A percentile compares a stretch with the other conserved stretches of the same genome.
These are phyloP conservation scores for Lithospermum erythrorhizon DNA, from an alignment of 257 asterid genomes.

Conservation along the genomic window DNA sequence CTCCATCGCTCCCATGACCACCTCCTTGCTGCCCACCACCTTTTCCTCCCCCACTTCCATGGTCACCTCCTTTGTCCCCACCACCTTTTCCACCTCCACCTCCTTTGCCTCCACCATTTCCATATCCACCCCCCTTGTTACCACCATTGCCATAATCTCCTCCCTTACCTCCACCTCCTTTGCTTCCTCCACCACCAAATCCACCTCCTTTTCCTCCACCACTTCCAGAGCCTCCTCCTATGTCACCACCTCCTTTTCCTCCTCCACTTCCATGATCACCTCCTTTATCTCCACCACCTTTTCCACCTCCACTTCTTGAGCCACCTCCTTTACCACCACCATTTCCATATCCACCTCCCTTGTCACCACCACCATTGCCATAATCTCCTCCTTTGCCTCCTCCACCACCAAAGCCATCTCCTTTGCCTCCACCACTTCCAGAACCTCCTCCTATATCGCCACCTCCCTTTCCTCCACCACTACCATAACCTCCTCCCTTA, in stretches of 20 bases:
- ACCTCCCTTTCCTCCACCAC: too few relatives aligned
- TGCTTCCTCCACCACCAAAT: background rate
- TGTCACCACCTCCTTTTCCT: background rate
- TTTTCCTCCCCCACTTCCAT: too few relatives aligned
- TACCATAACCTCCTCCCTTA: too few relatives aligned
- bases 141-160: background rate
- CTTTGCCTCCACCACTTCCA: too few relatives aligned
- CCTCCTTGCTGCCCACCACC: too few relatives aligned
- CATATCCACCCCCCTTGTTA: background rate
- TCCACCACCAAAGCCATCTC: background rate
- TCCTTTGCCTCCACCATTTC: background rate
- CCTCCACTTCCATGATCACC: background rate
- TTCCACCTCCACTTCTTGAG: background rate
- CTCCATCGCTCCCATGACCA: too few relatives aligned
- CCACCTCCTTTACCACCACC: background rate
- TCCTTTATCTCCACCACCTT: background rate
- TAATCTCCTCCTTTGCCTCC: too few relatives aligned
- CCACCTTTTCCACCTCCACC: too few relatives aligned
- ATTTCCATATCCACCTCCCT: background rate
- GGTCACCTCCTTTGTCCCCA: too few relatives aligned
- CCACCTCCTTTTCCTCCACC: background rate
- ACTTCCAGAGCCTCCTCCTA: background rate
- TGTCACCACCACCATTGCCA: background rate
- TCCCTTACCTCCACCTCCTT: background rate
- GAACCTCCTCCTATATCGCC: background rate